phyloP scores from a whole-genome alignment of 2,329 filamentous ascomycete genomes.

The Claviceps maximensis region DNA sequence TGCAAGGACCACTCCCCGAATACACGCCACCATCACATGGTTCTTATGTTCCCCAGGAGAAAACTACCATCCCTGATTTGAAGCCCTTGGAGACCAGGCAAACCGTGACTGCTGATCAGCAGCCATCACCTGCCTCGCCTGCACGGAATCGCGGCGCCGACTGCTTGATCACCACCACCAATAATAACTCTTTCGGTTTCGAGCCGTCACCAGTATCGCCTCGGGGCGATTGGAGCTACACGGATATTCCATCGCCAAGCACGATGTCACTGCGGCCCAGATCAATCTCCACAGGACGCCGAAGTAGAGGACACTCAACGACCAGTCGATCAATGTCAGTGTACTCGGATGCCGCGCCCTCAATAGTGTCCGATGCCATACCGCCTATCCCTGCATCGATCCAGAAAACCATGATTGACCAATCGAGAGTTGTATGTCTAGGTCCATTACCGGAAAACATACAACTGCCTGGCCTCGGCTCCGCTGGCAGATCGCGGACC shows the following conservation, averaged over 20 bases:
- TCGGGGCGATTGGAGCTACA: conserved; percentile 28
- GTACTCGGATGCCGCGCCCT: not conserved
- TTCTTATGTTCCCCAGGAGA: conserved; percentile 16
- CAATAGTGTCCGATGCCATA: not conserved
- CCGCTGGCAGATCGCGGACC: conserved; percentile 5
- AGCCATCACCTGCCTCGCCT: conserved; percentile 9
- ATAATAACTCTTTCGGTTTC: conserved; percentile 25
- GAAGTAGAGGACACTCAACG: conserved; percentile 5
- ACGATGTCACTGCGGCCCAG: conserved; percentile 16
- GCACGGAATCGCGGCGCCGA: conserved; percentile 11
- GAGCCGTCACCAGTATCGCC: conserved; percentile 37
- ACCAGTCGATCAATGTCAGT: conserved; percentile 6
- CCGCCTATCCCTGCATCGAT: conserved; percentile 12
- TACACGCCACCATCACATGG: conserved; percentile 30
- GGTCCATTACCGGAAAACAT: conserved; percentile 40
- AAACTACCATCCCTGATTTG: conserved; percentile 11
- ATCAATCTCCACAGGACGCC: conserved; percentile 11
- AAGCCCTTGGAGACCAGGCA: conserved; percentile 3
- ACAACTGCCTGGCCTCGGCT: conserved; percentile 13
- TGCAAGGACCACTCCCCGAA: conserved; percentile 35
- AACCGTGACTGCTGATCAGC: conserved; percentile 8
- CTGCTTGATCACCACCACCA: conserved; percentile 5
- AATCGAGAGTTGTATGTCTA: conserved; percentile 38
- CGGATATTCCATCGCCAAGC: conserved; percentile 30
- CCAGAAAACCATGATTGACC: conserved; percentile 38